Evolutionary conservation across 805 yeast genomes (phyloP).

Genomic region (Candida fluviatilis): DNA sequence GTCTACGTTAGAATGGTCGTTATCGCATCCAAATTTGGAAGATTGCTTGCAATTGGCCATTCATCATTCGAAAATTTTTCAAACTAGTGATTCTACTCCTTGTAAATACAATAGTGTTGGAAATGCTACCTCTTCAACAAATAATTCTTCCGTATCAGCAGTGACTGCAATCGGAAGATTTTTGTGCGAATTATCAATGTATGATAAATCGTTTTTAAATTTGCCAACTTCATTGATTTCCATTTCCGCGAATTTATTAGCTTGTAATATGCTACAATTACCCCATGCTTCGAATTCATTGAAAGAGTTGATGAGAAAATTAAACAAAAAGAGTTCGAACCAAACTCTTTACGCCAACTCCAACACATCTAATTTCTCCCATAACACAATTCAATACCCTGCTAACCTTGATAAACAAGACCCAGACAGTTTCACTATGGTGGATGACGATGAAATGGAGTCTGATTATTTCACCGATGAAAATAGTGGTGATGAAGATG

Average conservation of each 20-base stretch:
- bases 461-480: slow-evolving; percentile 5
- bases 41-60: slow-evolving; percentile 47
- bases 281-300: slow-evolving; percentile 39
- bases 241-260: slow-evolving; percentile 46
- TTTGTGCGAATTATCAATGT: slow-evolving; percentile 50
- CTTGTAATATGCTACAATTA: slow-evolving; percentile 50
- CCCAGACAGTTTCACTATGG: slow-evolving; percentile 1
- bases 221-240: slow-evolving; percentile 46
- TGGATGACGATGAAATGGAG: neutral
- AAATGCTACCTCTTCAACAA: slow-evolving; percentile 7
- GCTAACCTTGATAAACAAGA: neutral
- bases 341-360: neutral
- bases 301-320: slow-evolving; percentile 15
- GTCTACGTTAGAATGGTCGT: slow-evolving; percentile 53
- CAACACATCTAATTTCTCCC: neutral
- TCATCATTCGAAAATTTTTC: slow-evolving; percentile 11
- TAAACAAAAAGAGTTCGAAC: neutral
- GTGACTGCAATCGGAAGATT: slow-evolving; percentile 52
- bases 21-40: slow-evolving; percentile 48
- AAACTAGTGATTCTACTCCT: slow-evolving; percentile 18
- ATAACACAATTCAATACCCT: neutral
- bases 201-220: slow-evolving; percentile 45
- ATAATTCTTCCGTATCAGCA: slow-evolving; percentile 41
- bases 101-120: slow-evolving; percentile 16
- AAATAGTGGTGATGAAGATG: slow-evolving; percentile 7